Conservation (phyloP, 371 early-diverging fungal genomes). For the Mortierella sp. region DNA sequence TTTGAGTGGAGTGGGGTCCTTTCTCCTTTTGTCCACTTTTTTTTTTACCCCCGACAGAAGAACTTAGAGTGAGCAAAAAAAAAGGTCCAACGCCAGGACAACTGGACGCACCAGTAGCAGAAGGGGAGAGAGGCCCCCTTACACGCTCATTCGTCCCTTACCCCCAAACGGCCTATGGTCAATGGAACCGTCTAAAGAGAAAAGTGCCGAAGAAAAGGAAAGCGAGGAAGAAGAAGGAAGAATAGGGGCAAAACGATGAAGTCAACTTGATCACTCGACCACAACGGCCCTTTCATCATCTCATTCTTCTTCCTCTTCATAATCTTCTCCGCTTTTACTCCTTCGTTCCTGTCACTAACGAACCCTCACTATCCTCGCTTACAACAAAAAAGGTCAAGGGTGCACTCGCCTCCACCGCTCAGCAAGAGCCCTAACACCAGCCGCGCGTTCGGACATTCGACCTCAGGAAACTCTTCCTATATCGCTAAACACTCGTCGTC, state of each 20-base stretch:
- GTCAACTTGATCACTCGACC: neutral
- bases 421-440: constrained; percentile 18
- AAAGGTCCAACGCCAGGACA: neutral
- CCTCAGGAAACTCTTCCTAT: neutral
- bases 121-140: neutral
- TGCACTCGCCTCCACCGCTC: constrained; percentile 18
- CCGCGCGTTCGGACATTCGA: constrained; percentile 22
- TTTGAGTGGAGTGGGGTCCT: no score
- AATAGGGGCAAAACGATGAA: neutral
- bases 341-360: neutral
- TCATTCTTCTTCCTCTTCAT: neutral
- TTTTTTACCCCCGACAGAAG: neutral
- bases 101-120: neutral
- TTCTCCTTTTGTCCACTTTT: neutral
- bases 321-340: neutral
- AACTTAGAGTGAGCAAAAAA: neutral
- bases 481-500: constrained; percentile 8
- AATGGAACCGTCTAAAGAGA: constrained; percentile 9
- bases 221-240: neutral
- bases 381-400: constrained; percentile 14
- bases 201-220: neutral
- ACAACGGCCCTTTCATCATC: neutral
- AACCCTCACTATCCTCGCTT: neutral
- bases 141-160: neutral
- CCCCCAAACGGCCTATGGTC: neutral